Evolutionary conservation across 768 basidiomycete genomes (phyloP).

Genomic region (Chalciporus sphaerocephalus): DNA sequence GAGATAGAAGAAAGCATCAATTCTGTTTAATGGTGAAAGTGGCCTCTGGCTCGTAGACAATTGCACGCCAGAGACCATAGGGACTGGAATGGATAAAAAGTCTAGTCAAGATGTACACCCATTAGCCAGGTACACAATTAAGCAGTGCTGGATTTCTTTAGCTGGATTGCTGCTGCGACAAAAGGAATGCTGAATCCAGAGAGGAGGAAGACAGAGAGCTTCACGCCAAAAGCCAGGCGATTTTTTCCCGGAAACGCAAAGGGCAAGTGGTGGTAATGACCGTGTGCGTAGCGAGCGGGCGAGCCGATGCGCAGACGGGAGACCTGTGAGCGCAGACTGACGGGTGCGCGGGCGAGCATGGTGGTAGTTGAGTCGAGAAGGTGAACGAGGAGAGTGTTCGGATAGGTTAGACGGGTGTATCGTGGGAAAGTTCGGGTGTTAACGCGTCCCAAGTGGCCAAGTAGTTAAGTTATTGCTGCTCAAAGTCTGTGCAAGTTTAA

Average conservation of each 20-base stretch:
- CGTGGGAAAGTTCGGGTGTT: neutral
- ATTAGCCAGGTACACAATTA: constrained; percentile 15
- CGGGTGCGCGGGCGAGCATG: constrained; percentile 46
- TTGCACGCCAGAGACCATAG: constrained; percentile 8
- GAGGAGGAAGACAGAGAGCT: constrained; percentile 36
- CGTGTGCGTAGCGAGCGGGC: constrained; percentile 45
- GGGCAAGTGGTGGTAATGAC: constrained; percentile 57
- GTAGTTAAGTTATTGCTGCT: constrained; percentile 8
- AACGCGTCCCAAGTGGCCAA: constrained; percentile 11
- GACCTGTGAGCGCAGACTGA: constrained; percentile 37
- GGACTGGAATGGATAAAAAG: neutral
- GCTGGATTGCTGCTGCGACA: constrained; percentile 53
- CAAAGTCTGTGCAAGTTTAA: too few relatives aligned
- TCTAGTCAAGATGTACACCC: constrained; percentile 4
- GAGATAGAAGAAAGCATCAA: constrained; percentile 22
- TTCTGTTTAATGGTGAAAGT: constrained; percentile 7
- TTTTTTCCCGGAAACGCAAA: constrained; percentile 51
- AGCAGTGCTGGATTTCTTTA: constrained; percentile 39
- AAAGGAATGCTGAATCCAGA: constrained; percentile 68
- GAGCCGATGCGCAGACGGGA: constrained; percentile 22
- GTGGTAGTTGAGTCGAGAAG: constrained; percentile 17
- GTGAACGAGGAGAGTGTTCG: neutral
- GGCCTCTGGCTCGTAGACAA: constrained; percentile 1
- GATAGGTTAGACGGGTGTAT: too few relatives aligned
- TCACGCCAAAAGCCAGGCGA: constrained; percentile 41